Conservation (phyloP, 805 yeast genomes). For the Candida argentea region DNA sequence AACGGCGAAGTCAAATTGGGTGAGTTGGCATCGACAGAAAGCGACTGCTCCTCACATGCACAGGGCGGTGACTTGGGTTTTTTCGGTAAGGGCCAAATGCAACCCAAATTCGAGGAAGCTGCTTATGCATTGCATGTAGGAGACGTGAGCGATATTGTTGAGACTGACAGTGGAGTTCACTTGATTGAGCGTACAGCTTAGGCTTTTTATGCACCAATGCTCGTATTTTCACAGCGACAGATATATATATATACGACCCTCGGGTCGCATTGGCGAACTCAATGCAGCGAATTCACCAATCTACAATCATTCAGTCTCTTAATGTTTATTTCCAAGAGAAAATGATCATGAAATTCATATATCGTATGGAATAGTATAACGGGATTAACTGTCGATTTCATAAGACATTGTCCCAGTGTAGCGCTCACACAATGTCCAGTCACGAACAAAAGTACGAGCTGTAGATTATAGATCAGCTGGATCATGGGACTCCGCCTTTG, state of each 20-base stretch:
- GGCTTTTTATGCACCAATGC: neutral
- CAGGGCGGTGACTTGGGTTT: constrained; percentile 89
- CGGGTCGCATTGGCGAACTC: too few relatives aligned
- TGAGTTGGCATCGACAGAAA: constrained; percentile 69
- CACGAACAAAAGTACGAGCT: neutral
- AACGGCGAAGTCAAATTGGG: constrained; percentile 58
- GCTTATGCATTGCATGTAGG: constrained; percentile 76
- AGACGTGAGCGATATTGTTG: constrained; percentile 73
- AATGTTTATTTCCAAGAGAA: too few relatives aligned
- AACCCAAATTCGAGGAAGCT: constrained; percentile 85
- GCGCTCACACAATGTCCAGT: neutral
- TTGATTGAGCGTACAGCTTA: constrained; percentile 76
- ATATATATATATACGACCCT: neutral
- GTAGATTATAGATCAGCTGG: neutral
- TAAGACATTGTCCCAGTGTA: too few relatives aligned
- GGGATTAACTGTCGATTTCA: too few relatives aligned
- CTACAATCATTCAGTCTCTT: too few relatives aligned
- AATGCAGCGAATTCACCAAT: too few relatives aligned
- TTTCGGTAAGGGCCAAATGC: constrained; percentile 90
- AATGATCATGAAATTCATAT: too few relatives aligned
- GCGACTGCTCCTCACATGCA: constrained; percentile 81
- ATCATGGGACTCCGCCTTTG: constrained; percentile 11
- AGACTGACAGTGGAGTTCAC: constrained; percentile 87
- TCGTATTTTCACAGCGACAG: neutral
- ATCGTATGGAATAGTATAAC: too few relatives aligned